Percentiles rank a stretch among this genome's conserved stretches.
Conservation (phyloP, 768 basidiomycete genomes). For the Flagelloscypha sp. region DNA sequence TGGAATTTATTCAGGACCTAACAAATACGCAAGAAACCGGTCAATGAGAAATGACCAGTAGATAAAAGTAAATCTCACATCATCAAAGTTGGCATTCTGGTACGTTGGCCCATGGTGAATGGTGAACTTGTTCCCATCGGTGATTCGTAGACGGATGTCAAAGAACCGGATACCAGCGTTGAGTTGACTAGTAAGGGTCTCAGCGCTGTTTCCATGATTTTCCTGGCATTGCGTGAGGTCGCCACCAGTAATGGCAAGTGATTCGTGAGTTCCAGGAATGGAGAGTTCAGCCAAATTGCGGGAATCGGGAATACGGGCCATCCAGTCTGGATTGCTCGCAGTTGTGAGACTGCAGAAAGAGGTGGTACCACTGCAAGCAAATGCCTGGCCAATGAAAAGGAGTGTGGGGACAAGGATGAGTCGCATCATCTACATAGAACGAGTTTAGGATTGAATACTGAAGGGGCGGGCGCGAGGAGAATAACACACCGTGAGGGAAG, state of each 20-base stretch:
- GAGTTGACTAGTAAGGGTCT: constrained; percentile 10
- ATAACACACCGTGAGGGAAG: too few relatives aligned
- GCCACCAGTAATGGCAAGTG: constrained; percentile 9
- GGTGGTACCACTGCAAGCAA: too few relatives aligned
- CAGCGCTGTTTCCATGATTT: constrained; percentile 8
- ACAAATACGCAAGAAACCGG: too few relatives aligned
- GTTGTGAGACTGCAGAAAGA: constrained; percentile 11
- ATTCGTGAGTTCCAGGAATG: constrained; percentile 11
- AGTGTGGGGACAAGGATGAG: too few relatives aligned
- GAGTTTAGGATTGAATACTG: too few relatives aligned
- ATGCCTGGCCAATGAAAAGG: too few relatives aligned
- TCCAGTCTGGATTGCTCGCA: constrained; percentile 12
- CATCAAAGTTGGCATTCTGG: constrained; percentile 13
- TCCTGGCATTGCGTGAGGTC: constrained; percentile 11
- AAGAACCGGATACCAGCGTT: constrained; percentile 12
- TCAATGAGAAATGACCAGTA: too few relatives aligned
- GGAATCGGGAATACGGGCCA: constrained; percentile 5
- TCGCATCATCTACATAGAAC: too few relatives aligned
- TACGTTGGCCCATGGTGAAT: constrained; percentile 12
- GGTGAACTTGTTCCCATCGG: constrained; percentile 6
- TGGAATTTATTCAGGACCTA: constrained; percentile 8
- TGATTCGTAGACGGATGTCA: constrained; percentile 12
- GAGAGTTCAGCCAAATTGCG: constrained; percentile 8
- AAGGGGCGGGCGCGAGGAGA: too few relatives aligned
- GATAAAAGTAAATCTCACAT: too few relatives aligned